Percentiles rank a stretch among this genome's conserved stretches.
phyloP scores from a whole-genome alignment of 352 stramenopile species.

The Pythium rhizo-oryzae region DNA sequence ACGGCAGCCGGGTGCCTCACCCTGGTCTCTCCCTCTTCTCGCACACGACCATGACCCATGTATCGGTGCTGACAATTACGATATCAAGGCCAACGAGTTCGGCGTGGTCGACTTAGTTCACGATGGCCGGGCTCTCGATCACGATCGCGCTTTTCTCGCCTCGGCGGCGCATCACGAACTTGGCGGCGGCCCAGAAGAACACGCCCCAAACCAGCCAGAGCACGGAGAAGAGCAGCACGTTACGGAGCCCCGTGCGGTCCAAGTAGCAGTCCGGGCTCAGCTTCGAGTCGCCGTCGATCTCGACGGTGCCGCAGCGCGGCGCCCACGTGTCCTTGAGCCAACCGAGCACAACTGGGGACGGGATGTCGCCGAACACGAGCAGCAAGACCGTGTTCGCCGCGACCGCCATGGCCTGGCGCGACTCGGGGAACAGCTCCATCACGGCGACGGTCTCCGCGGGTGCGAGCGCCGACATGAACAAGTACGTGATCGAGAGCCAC shows the following conservation, averaged over 20 bases:
- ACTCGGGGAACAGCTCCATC: constrained; percentile 88
- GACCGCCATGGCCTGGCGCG: constrained; percentile 87
- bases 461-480: constrained; percentile 74
- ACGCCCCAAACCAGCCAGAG: constrained; percentile 74
- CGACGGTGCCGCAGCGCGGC: constrained; percentile 78
- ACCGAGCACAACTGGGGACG: constrained; percentile 91
- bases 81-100: too few species aligned
- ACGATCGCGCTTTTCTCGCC: neutral
- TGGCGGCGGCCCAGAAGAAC: constrained; percentile 50
- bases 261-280: constrained; percentile 65
- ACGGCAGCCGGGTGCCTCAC: too few species aligned
- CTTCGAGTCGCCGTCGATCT: constrained; percentile 54
- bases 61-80: too few species aligned
- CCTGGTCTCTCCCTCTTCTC: too few species aligned
- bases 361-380: constrained; percentile 93
- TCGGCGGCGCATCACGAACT: constrained; percentile 35
- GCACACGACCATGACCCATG: too few species aligned
- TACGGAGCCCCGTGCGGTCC: constrained; percentile 52
- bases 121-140: constrained; percentile 4
- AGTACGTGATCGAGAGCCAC: constrained; percentile 71
- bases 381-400: constrained; percentile 90
- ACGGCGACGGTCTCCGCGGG: constrained; percentile 81
- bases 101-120: neutral
- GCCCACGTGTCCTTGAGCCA: constrained; percentile 91
- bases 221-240: constrained; percentile 74